Conservation (phyloP, 495 filamentous ascomycete species). For the Daldinia childiae region DNA sequence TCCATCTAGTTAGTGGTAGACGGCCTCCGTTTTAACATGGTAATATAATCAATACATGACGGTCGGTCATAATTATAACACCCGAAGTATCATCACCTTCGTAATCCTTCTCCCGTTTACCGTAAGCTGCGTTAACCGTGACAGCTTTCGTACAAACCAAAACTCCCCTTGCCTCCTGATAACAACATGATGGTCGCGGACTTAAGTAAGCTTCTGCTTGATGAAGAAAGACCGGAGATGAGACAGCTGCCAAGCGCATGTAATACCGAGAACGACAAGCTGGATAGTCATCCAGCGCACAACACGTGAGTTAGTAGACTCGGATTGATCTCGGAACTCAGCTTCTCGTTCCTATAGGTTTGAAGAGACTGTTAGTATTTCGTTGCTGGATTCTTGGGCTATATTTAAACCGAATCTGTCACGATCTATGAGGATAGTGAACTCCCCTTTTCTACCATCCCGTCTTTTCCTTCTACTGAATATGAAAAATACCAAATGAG, state of each 20-base stretch:
- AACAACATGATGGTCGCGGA: background rate
- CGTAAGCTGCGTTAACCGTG: background rate
- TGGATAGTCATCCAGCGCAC: conserved; percentile 95
- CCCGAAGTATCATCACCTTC: background rate
- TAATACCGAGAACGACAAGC: conserved; percentile 83
- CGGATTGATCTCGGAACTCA: conserved; percentile 97
- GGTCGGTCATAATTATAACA: conserved; percentile 1
- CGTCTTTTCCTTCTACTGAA: no score
- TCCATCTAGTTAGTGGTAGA: background rate
- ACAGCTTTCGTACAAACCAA: conserved; percentile 7
- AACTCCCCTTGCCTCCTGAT: background rate
- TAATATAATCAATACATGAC: conserved; percentile 8
- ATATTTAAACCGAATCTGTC: background rate
- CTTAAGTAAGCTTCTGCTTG: conserved; percentile 97
- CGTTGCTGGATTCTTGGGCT: background rate
- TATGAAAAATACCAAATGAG: background rate
- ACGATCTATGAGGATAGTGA: background rate
- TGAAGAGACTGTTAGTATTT: conserved; percentile 17
- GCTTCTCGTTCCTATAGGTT: conserved; percentile 86
- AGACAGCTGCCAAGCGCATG: conserved; percentile 97
- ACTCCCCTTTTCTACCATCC: no score
- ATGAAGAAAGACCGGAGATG: conserved; percentile 98
- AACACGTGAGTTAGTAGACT: conserved; percentile 90
- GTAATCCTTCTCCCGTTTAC: conserved; percentile 5
- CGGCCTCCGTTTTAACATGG: background rate